These are phyloP conservation scores for Skeletonema grethae DNA, from an alignment of 108 stramenopile genomes.

Conservation along the genomic window DNA sequence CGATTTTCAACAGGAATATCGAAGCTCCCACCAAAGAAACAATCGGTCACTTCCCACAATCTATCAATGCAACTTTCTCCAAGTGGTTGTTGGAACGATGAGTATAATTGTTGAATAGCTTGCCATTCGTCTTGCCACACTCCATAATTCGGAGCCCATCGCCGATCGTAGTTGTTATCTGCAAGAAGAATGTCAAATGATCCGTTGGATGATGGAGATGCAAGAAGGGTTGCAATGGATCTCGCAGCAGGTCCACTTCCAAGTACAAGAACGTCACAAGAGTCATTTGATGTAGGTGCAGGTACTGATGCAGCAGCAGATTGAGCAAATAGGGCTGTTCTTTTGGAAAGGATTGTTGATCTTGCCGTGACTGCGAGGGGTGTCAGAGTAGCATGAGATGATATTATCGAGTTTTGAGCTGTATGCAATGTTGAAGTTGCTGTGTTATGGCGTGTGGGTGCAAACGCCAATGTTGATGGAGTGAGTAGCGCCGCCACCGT, in stretches of 20 bases:
- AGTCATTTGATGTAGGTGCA: conserved; percentile 38
- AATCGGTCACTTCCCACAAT: conserved; percentile 88
- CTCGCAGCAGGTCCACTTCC: conserved; percentile 82
- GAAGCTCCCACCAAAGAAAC: conserved; percentile 92
- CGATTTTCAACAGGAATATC: conserved; percentile 77
- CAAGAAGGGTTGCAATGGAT: conserved; percentile 74
- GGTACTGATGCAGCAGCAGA: neutral
- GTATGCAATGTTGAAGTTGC: neutral
- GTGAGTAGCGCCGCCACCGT: neutral
- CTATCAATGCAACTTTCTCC: conserved; percentile 56
- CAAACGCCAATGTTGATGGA: neutral
- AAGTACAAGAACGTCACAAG: conserved; percentile 80
- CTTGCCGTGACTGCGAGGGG: neutral
- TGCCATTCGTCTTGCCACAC: conserved; percentile 97
- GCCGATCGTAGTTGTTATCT: conserved; percentile 75
- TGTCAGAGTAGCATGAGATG: neutral
- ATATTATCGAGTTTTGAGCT: neutral
- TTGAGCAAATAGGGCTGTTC: neutral
- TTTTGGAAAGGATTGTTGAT: neutral
- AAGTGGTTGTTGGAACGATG: conserved; percentile 33
- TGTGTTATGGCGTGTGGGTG: neutral
- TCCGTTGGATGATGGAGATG: conserved; percentile 20
- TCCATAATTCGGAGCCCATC: conserved; percentile 92
- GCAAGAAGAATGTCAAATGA: conserved; percentile 75
- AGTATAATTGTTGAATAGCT: conserved; percentile 45